Conservation (phyloP, 2,329 filamentous ascomycete genomes). For the Epichloe gansuensis region DNA sequence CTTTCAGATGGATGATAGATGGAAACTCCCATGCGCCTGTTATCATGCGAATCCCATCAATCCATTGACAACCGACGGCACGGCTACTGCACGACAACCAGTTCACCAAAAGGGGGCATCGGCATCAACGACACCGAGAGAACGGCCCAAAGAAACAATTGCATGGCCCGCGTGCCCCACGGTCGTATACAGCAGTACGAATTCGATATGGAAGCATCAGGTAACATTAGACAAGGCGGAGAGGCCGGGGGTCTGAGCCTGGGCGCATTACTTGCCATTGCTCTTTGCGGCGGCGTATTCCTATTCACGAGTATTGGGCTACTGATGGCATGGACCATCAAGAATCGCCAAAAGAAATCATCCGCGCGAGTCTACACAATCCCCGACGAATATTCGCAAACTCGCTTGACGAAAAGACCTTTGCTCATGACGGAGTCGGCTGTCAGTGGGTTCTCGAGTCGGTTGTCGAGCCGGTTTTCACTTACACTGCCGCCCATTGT, state of each 20-base stretch:
- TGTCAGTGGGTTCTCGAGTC: constrained; percentile 9
- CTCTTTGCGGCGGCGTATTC: constrained; percentile 33
- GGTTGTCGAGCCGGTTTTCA: constrained; percentile 18
- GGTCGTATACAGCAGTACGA: background rate
- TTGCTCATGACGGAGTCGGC: constrained; percentile 9
- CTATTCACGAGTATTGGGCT: constrained; percentile 31
- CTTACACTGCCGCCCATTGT: constrained; percentile 16
- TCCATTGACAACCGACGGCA: background rate
- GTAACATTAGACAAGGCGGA: constrained; percentile 1
- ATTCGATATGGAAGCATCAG: constrained; percentile 1
- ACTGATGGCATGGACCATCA: constrained; percentile 27
- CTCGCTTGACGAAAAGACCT: constrained; percentile 20
- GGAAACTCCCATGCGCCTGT: background rate
- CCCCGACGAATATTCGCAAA: constrained; percentile 14
- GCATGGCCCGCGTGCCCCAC: background rate
- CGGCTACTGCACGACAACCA: background rate
- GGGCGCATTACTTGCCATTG: constrained; percentile 31
- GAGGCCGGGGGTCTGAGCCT: constrained; percentile 16
- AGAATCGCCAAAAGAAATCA: constrained; percentile 10
- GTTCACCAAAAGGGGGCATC: background rate
- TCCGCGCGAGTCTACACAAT: constrained; percentile 18
- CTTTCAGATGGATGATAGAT: background rate
- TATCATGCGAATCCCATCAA: background rate
- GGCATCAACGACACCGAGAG: background rate
- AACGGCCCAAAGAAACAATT: background rate